A percentile compares a stretch with the other conserved stretches of the same genome.
phyloP scores from a whole-genome alignment of 441 rosid genomes.

The Cnidoscolus chayamansa region DNA sequence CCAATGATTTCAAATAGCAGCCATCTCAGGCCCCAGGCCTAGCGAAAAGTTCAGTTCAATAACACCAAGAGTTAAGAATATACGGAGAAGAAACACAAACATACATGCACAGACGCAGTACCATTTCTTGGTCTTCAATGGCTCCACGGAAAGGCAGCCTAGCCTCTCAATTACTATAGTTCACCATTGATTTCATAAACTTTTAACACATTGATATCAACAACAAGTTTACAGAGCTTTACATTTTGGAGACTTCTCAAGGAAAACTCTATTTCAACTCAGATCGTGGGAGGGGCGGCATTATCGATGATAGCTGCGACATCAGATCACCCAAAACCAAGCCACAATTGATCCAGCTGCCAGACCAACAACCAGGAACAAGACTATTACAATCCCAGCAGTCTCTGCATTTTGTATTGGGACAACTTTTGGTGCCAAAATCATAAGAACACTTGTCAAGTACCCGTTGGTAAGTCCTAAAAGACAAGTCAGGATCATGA shows the following conservation, averaged over 20 bases:
- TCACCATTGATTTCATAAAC: background rate
- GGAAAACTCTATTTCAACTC: background rate
- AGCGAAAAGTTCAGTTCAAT: too few species aligned
- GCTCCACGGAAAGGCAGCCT: too few species aligned
- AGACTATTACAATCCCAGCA: conserved; percentile 79
- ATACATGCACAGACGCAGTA: too few species aligned
- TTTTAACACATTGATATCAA: background rate
- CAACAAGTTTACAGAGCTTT: background rate
- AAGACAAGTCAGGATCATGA: conserved; percentile 62
- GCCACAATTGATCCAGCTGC: conserved; percentile 72
- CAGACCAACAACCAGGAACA: conserved; percentile 73
- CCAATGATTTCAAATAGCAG: too few species aligned
- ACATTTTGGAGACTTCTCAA: background rate
- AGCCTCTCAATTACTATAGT: background rate
- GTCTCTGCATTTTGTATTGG: conserved; percentile 76
- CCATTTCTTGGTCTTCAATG: too few species aligned
- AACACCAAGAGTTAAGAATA: too few species aligned
- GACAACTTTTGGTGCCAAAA: conserved; percentile 72
- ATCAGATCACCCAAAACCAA: conserved; percentile 91
- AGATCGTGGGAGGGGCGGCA: background rate
- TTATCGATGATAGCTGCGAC: background rate
- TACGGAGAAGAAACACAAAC: too few species aligned
- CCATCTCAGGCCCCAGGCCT: too few species aligned
- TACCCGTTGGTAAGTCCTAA: conserved; percentile 88
- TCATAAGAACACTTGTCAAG: conserved; percentile 82